Conservation (phyloP, 2,329 filamentous ascomycete species). For the Fusarium irregulare region DNA sequence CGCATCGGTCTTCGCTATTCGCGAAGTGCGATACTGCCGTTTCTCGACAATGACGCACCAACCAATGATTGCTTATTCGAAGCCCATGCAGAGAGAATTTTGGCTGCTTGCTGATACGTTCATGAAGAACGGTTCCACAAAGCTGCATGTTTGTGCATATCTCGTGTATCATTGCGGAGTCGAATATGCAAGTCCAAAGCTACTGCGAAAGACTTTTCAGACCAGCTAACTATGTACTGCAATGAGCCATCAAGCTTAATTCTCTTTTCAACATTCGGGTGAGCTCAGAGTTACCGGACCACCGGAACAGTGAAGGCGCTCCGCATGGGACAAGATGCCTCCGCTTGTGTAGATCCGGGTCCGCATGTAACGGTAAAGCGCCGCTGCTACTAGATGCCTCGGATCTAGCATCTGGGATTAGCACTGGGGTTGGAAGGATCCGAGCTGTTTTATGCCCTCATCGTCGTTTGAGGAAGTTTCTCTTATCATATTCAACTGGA, state of each 20-base stretch:
- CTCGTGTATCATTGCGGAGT: constrained; percentile 16
- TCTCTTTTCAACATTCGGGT: not conserved
- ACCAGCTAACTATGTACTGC: not conserved
- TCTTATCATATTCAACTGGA: not conserved
- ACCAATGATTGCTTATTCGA: not conserved
- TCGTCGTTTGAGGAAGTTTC: not conserved
- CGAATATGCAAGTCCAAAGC: constrained; percentile 25
- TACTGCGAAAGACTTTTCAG: constrained; percentile 36
- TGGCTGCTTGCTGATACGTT: not conserved
- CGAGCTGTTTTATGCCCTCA: constrained; percentile 3
- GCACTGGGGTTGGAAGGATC: not conserved
- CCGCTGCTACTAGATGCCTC: not conserved
- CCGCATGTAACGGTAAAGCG: constrained; percentile 10
- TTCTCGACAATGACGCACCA: constrained; percentile 1
- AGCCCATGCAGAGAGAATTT: constrained; percentile 3
- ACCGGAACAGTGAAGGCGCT: constrained; percentile 11
- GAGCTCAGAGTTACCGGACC: constrained; percentile 20
- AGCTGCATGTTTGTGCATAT: constrained; percentile 22
- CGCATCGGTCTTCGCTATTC: not conserved
- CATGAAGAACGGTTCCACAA: constrained; percentile 28
- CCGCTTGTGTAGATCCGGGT: constrained; percentile 4
- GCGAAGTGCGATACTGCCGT: not conserved
- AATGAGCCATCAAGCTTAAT: not conserved
- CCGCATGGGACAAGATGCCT: constrained; percentile 1
- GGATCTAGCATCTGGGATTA: not conserved